These are phyloP conservation scores for Nothophytophthora sp. DNA, from an alignment of 352 stramenopile species.

Conservation along the genomic window DNA sequence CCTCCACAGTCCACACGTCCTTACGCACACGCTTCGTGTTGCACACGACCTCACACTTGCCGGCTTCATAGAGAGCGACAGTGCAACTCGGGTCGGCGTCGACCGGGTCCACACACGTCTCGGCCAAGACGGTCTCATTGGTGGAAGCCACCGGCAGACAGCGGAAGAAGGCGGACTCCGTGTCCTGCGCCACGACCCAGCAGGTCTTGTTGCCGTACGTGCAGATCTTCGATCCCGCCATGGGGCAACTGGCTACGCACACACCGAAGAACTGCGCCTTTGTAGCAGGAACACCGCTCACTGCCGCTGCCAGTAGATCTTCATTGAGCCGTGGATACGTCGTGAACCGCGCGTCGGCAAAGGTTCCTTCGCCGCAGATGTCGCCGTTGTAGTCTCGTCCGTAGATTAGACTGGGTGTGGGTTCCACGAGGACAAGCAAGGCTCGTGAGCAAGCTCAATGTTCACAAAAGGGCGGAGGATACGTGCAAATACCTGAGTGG, in stretches of 20 bases:
- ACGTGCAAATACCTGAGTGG: conserved; percentile 36
- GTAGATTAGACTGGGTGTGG: conserved; percentile 64
- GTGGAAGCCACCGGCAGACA: conserved; percentile 68
- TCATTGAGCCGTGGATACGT: conserved; percentile 82
- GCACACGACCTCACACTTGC: conserved; percentile 44
- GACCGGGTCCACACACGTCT: conserved; percentile 62
- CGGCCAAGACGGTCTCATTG: conserved; percentile 60
- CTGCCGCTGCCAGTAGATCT: conserved; percentile 60
- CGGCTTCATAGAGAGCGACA: conserved; percentile 32
- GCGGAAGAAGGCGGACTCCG: conserved; percentile 61
- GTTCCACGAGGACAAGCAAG: background rate
- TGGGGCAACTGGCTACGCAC: conserved; percentile 66
- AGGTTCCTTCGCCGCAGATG: conserved; percentile 64
- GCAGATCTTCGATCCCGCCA: conserved; percentile 53
- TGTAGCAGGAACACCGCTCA: conserved; percentile 36
- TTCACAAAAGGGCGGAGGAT: background rate
- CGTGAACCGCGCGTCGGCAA: conserved; percentile 45
- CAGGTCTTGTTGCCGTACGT: conserved; percentile 72
- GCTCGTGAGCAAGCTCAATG: background rate
- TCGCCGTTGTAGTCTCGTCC: conserved; percentile 82
- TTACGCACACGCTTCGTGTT: conserved; percentile 74
- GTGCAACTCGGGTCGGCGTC: conserved; percentile 60
- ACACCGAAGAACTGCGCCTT: conserved; percentile 81
- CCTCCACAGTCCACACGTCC: conserved; percentile 54
- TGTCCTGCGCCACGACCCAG: conserved; percentile 59